Conservation (phyloP, 768 basidiomycete genomes). For the Pleurotus tuoliensis region DNA sequence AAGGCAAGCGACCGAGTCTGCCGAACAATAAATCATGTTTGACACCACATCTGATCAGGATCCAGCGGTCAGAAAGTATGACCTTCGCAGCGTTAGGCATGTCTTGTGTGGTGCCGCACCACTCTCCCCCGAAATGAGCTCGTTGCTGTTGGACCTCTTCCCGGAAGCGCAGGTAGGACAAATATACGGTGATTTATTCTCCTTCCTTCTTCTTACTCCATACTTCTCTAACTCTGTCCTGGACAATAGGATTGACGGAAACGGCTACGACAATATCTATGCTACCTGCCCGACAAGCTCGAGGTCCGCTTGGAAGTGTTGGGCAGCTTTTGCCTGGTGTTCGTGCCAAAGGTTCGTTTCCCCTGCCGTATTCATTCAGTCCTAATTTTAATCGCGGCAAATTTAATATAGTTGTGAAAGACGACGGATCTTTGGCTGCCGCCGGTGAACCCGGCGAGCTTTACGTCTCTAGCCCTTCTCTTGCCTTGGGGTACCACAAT, state of each 20-base stretch:
- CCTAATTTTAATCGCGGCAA: background rate
- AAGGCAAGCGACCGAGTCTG: constrained; percentile 43
- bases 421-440: constrained; percentile 39
- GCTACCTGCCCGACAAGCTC: constrained; percentile 35
- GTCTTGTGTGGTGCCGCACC: constrained; percentile 56
- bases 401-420: constrained; percentile 29
- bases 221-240: background rate
- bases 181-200: constrained; percentile 44
- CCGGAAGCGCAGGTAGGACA: constrained; percentile 56
- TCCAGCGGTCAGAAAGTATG: constrained; percentile 38
- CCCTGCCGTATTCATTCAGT: background rate
- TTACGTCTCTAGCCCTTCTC: constrained; percentile 39
- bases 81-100: constrained; percentile 35
- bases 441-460: constrained; percentile 48
- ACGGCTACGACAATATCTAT: constrained; percentile 44
- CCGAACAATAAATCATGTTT: constrained; percentile 29
- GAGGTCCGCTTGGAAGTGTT: constrained; percentile 34
- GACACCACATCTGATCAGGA: constrained; percentile 26
- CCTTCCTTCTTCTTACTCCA: background rate
- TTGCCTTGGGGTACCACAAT: constrained; percentile 39
- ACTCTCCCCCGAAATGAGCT: constrained; percentile 46
- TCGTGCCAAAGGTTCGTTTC: constrained; percentile 11
- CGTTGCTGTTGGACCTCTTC: constrained; percentile 39
- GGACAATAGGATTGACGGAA: constrained; percentile 25
- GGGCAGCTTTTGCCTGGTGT: constrained; percentile 6